Evolutionary conservation across 805 yeast species (phyloP).

Genomic region (Pichia manshurica): DNA sequence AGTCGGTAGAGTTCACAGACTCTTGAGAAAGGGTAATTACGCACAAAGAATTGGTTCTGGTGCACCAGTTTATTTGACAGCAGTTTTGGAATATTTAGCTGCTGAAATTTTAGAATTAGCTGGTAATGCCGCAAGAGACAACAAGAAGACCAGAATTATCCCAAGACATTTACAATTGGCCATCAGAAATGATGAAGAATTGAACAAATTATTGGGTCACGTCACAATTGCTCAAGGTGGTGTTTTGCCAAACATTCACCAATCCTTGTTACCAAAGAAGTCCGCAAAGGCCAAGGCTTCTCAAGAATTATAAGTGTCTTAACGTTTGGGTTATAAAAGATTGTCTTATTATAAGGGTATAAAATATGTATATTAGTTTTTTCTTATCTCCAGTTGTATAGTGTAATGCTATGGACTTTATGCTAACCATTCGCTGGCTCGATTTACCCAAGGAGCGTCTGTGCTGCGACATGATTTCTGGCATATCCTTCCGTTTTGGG

Average conservation of each 20-base stretch:
- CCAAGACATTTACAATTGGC: conserved; percentile 99
- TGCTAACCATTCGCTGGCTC: too few relatives aligned
- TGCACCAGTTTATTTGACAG: conserved; percentile 97
- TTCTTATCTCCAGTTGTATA: too few relatives aligned
- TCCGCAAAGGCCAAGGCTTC: conserved; percentile 50
- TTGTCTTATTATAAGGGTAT: conserved; percentile 10
- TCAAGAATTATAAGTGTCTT: conserved; percentile 45
- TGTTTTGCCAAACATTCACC: conserved; percentile 96
- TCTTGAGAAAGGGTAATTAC: conserved; percentile 94
- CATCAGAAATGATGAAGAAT: conserved; percentile 98
- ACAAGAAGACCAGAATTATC: conserved; percentile 96
- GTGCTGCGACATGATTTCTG: too few relatives aligned
- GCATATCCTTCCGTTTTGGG: too few relatives aligned
- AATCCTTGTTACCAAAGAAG: conserved; percentile 71
- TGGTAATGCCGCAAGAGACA: conserved; percentile 98
- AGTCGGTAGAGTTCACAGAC: conserved; percentile 98
- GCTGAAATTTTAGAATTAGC: conserved; percentile 98
- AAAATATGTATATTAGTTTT: conserved; percentile 12
- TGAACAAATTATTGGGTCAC: conserved; percentile 85
- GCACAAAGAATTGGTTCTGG: conserved; percentile 99
- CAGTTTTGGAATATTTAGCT: conserved; percentile 93
- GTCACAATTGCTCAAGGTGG: conserved; percentile 99
- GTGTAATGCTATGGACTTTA: too few relatives aligned
- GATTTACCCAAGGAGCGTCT: too few relatives aligned
- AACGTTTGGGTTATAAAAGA: conserved; percentile 2